phyloP scores from a whole-genome alignment of 371 early-diverging fungal species.

The Actinomucor elegans region DNA sequence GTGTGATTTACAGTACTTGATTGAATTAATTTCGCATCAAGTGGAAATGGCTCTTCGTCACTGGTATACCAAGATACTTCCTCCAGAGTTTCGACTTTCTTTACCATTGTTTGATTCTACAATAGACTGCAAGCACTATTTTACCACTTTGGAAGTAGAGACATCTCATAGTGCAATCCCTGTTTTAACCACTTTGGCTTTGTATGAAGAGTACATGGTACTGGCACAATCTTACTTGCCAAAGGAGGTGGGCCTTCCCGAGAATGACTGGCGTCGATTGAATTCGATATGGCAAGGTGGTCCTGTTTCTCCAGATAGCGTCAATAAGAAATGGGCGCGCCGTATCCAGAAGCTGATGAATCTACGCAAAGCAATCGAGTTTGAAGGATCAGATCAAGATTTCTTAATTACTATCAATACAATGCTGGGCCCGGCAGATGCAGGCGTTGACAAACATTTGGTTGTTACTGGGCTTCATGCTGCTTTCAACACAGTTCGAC shows the following conservation, averaged over 20 bases:
- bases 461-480: slow-evolving; percentile 16
- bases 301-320: background rate
- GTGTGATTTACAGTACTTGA: slow-evolving; percentile 17
- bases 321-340: slow-evolving; percentile 17
- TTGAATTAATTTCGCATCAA: slow-evolving; percentile 31
- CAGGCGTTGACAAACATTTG: background rate
- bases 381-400: slow-evolving; percentile 28
- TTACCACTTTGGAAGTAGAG: slow-evolving; percentile 18
- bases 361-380: slow-evolving; percentile 16
- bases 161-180: slow-evolving; percentile 24
- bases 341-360: slow-evolving; percentile 23
- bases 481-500: slow-evolving; percentile 21
- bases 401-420: slow-evolving; percentile 12
- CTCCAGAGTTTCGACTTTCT: slow-evolving; percentile 24
- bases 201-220: slow-evolving; percentile 28
- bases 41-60: slow-evolving; percentile 40
- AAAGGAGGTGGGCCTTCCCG: background rate
- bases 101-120: slow-evolving; percentile 35
- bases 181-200: slow-evolving; percentile 29
- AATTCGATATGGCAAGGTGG: slow-evolving; percentile 11
- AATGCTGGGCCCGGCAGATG: background rate
- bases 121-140: slow-evolving; percentile 7
- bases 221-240: slow-evolving; percentile 19
- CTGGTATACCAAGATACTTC: slow-evolving; percentile 38
- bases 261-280: slow-evolving; percentile 13